Evolutionary conservation across 2,329 filamentous ascomycete species (phyloP).

Genomic region (Emmonsiellopsis sp.): DNA sequence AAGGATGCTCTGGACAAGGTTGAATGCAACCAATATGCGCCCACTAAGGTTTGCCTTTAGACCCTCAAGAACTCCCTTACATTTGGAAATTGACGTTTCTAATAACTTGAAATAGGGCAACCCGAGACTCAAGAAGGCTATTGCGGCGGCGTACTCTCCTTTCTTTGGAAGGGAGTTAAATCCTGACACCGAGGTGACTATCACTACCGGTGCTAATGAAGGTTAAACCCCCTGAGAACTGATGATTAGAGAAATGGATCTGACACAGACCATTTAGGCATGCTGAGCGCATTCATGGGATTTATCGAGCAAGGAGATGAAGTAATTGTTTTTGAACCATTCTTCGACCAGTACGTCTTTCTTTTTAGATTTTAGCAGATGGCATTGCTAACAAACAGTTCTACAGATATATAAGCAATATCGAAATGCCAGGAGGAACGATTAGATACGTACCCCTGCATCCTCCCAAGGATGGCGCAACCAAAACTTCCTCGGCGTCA

Average conservation of each 20-base stretch:
- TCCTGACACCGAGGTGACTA: conserved; percentile 85
- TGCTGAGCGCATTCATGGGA: conserved; percentile 96
- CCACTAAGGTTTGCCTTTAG: conserved; percentile 59
- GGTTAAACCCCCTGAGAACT: conserved; percentile 18
- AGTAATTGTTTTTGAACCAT: conserved; percentile 96
- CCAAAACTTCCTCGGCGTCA: conserved; percentile 69
- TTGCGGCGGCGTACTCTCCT: conserved; percentile 85
- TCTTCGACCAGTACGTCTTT: conserved; percentile 76
- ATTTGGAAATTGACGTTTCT: neutral
- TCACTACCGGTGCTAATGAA: conserved; percentile 63
- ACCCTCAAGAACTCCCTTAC: conserved; percentile 2
- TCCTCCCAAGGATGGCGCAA: conserved; percentile 71
- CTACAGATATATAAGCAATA: conserved; percentile 80
- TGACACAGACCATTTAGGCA: conserved; percentile 42
- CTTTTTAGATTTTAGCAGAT: conserved; percentile 30
- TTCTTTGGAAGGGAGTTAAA: conserved; percentile 75
- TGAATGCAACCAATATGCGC: conserved; percentile 98
- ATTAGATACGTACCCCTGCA: conserved; percentile 94
- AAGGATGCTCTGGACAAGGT: conserved; percentile 82
- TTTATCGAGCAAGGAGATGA: conserved; percentile 93
- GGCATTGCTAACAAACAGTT: conserved; percentile 3
- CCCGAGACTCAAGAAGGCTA: conserved; percentile 82
- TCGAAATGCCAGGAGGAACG: conserved; percentile 93
- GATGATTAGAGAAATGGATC: neutral
- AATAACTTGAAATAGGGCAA: conserved; percentile 48